These are phyloP conservation scores for Meyerozyma guilliermondii DNA, from an alignment of 1,139 yeast genomes.

Conservation along the genomic window DNA sequence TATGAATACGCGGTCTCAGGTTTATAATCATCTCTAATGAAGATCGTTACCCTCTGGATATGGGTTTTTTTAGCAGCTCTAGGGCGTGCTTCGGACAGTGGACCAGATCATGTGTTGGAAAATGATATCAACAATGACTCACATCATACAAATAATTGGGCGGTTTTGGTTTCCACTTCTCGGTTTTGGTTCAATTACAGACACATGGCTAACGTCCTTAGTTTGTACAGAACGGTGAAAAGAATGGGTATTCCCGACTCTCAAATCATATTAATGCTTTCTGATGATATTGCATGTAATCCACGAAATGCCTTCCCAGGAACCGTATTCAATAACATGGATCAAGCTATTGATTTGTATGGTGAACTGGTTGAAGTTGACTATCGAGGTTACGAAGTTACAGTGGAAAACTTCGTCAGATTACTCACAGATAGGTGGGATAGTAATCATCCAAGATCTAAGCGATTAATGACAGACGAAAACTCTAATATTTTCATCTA, in stretches of 20 bases:
- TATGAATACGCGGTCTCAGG: neutral
- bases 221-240: constrained; percentile 93
- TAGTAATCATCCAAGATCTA: constrained; percentile 86
- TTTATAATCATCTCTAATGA: neutral
- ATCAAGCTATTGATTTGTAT: constrained; percentile 88
- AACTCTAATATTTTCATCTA: constrained; percentile 90
- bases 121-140: constrained; percentile 17
- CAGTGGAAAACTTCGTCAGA: constrained; percentile 91
- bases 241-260: constrained; percentile 96
- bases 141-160: constrained; percentile 83
- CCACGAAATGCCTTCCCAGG: constrained; percentile 96
- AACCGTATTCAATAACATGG: constrained; percentile 89
- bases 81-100: neutral
- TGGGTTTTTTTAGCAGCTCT: neutral
- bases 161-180: constrained; percentile 91
- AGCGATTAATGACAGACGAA: constrained; percentile 86
- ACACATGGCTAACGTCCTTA: constrained; percentile 94
- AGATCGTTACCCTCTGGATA: neutral
- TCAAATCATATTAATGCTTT: constrained; percentile 90
- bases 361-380: constrained; percentile 96
- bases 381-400: constrained; percentile 95
- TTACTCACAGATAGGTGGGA: constrained; percentile 94
- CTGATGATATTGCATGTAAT: constrained; percentile 96
- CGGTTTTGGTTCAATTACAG: constrained; percentile 97
- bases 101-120: neutral